Evolutionary conservation across 176 grass and related monocot genomes (phyloP), one percentile per base, ranked within the genome.

Genomic region (Poa pratensis): DNA sequence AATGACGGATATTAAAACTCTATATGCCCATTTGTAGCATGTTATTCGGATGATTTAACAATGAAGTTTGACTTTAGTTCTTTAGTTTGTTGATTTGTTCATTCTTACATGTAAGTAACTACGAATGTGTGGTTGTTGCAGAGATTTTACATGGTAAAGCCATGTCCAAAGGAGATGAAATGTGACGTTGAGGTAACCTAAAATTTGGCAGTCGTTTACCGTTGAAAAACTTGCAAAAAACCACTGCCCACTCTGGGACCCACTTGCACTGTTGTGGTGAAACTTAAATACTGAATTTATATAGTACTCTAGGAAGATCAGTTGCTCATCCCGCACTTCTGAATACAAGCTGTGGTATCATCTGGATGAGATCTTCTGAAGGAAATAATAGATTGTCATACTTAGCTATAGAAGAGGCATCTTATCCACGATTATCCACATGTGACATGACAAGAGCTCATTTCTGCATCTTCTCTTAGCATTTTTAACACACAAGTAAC

Each of bases 141-240:
- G 96, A 99, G 93, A 89, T 96, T 99, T 82, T 99, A 99, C 81
- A 91, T 94, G 94, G 88, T 96, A 88, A 99, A 96, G 88, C 96
- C 96, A 78, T 99, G 91, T 80, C 88, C 88, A 37, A 99, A 96
- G 83, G 96, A 99, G 88, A 87, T 94, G 94, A 99, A 96, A 90
- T 99, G 93, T 69, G 96, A 96, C 84, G 94, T 96, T 87, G 94
- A 98, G 96, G 96, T 98, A 35, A 91, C 73, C 64, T 61, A 19
- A 20, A 35, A 71, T 72, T 49, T 82, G 17, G 35, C 42, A 54
- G 46, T 30, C 81, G 11, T n/a, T 68, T 71, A 79, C 9, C 34
- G 51, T 80, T 45, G 42, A 85, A 66, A 62, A 7, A 53, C 63
- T 16, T 34, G 2, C 17, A 58, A n/a, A 53, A 7, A 43, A 50